Evolutionary conservation across 169 alveolate genomes (phyloP).

Genomic region (Eimeria maxima): DNA sequence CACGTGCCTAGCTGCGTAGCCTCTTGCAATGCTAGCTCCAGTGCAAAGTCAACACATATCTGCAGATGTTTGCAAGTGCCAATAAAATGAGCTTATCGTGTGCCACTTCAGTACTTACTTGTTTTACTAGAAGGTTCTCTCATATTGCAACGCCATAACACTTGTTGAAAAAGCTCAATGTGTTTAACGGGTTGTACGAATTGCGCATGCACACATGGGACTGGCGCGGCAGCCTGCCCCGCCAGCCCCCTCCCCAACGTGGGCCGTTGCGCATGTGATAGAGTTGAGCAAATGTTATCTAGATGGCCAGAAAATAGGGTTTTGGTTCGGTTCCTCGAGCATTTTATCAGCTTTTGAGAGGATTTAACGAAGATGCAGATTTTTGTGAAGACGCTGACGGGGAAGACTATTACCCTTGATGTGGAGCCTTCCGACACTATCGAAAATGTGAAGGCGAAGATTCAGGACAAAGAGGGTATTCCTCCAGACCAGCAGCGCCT

Average conservation of each 20-base stretch:
- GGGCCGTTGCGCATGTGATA: conserved; percentile 38
- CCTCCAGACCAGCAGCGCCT: conserved; percentile 99
- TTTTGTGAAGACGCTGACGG: conserved; percentile 98
- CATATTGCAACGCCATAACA: not conserved
- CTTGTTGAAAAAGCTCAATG: not conserved
- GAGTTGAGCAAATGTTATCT: not conserved
- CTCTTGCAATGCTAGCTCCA: not conserved
- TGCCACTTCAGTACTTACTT: not conserved
- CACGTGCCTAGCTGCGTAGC: too few species aligned
- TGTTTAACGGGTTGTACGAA: not conserved
- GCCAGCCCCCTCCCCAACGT: conserved; percentile 73
- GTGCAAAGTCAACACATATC: not conserved
- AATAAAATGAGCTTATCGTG: not conserved
- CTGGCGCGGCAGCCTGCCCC: conserved; percentile 63
- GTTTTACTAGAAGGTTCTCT: not conserved
- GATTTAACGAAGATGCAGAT: conserved; percentile 92
- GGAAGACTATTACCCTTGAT: conserved; percentile 98
- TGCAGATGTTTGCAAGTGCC: not conserved
- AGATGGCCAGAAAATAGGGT: not conserved
- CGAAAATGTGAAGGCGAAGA: conserved; percentile 95
- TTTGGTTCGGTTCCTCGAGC: not conserved
- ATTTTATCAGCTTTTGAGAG: not conserved
- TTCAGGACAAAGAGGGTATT: conserved; percentile 90
- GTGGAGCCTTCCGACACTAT: conserved; percentile 98
- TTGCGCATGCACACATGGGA: conserved; percentile 9